Evolutionary conservation across 164 flowering plant genomes (phyloP).

Genomic region (Kalanchoe fedtschenkoi): DNA sequence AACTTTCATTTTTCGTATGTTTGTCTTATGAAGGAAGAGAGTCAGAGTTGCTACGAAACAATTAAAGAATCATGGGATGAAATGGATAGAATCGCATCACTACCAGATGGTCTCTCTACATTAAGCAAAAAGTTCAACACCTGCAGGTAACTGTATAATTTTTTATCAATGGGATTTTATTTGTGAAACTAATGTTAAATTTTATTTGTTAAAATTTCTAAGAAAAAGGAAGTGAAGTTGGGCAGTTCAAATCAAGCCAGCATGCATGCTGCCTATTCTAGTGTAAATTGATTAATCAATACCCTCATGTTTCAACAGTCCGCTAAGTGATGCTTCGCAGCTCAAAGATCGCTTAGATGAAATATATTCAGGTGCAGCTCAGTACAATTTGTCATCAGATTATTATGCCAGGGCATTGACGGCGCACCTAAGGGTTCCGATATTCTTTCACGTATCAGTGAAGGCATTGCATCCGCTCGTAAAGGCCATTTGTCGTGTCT

Average conservation of each 20-base stretch:
- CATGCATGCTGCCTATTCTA: not conserved
- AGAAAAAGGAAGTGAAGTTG: too few species aligned
- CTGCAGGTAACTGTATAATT: slow-evolving; percentile 18
- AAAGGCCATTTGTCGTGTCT: slow-evolving; percentile 14
- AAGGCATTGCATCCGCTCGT: too few species aligned
- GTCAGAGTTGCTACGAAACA: slow-evolving; percentile 26
- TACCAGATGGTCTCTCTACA: slow-evolving; percentile 18
- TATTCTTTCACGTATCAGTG: slow-evolving; percentile 15
- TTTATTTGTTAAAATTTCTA: too few species aligned
- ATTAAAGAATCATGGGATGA: slow-evolving; percentile 29
- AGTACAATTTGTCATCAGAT: not conserved
- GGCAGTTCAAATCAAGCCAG: too few species aligned
- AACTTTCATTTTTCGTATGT: too few species aligned
- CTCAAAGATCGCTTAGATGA: slow-evolving; percentile 18
- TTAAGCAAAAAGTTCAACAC: slow-evolving; percentile 25
- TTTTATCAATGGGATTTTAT: too few species aligned
- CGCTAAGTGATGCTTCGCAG: slow-evolving; percentile 5
- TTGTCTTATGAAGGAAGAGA: slow-evolving; percentile 22
- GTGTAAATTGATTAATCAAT: not conserved
- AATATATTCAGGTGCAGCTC: slow-evolving; percentile 16
- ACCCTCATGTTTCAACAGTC: slow-evolving; percentile 7
- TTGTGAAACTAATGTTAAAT: too few species aligned
- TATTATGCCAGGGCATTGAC: slow-evolving; percentile 20
- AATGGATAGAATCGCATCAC: slow-evolving; percentile 18
- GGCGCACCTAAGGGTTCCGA: slow-evolving; percentile 8